phyloP scores from a whole-genome alignment of 768 basidiomycete species.

The Filobasidium wieringae region DNA sequence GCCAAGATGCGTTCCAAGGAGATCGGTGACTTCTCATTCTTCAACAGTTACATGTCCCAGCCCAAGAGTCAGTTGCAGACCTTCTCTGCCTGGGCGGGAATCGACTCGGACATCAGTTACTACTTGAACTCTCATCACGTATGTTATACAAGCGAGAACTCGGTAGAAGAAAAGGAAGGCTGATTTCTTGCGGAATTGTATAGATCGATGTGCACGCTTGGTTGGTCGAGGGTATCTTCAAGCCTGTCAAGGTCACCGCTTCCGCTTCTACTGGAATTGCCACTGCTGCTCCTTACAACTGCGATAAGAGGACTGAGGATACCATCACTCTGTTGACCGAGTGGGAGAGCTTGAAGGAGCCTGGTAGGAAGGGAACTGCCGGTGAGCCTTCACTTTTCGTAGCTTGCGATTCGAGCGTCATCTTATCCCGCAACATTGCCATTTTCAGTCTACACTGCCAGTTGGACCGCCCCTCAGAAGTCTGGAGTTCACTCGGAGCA shows the following conservation, averaged over 20 bases:
- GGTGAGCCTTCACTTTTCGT: background rate
- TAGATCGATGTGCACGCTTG: conserved; percentile 53
- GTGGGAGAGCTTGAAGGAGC: conserved; percentile 70
- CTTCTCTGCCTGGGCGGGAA: conserved; percentile 89
- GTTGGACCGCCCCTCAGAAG: conserved; percentile 81
- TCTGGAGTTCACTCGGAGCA: conserved; percentile 82
- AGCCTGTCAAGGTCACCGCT: conserved; percentile 56
- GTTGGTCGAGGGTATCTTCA: conserved; percentile 41
- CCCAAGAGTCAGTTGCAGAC: conserved; percentile 90
- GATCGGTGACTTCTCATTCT: conserved; percentile 88
- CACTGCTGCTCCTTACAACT: conserved; percentile 75
- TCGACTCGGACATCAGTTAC: conserved; percentile 87
- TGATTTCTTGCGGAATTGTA: background rate
- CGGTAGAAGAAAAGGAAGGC: conserved; percentile 54
- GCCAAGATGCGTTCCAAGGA: conserved; percentile 63
- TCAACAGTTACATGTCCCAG: conserved; percentile 95
- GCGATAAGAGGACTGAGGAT: conserved; percentile 69
- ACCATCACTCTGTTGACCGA: conserved; percentile 90
- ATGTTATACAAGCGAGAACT: conserved; percentile 53
- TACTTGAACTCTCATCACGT: conserved; percentile 93
- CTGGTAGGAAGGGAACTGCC: conserved; percentile 65
- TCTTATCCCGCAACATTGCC: background rate
- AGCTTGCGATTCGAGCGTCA: background rate
- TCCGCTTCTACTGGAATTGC: conserved; percentile 86
- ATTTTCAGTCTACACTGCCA: conserved; percentile 65